A percentile compares a stretch with the other conserved stretches of the same genome.
These are phyloP conservation scores for Backusella tuberculispora DNA, from an alignment of 192 early-diverging fungal species.

Conservation along the genomic window DNA sequence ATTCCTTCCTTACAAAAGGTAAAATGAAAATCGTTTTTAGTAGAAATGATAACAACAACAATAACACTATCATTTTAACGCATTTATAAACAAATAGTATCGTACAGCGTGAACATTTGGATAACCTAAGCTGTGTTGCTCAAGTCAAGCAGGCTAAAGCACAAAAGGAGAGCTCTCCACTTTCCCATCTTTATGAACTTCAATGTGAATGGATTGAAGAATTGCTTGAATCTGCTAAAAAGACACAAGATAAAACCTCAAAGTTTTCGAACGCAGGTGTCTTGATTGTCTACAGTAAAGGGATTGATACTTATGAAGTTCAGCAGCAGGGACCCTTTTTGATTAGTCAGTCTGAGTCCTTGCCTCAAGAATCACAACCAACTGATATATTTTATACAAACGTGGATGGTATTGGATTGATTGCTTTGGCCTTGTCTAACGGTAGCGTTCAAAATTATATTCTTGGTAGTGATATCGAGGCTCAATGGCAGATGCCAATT, in stretches of 20 bases:
- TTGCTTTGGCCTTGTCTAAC: constrained; percentile 63
- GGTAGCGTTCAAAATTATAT: constrained; percentile 67
- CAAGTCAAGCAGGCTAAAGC: not conserved
- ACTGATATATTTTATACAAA: constrained; percentile 54
- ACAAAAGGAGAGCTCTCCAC: not conserved
- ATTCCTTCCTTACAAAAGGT: constrained; percentile 70
- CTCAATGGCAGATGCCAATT: constrained; percentile 41
- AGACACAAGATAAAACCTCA: constrained; percentile 23
- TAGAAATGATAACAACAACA: not conserved
- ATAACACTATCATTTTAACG: not conserved
- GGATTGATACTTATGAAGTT: not conserved
- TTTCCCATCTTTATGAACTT: constrained; percentile 35
- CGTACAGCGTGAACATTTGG: constrained; percentile 27
- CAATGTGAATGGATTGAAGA: constrained; percentile 52
- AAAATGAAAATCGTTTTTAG: constrained; percentile 2
- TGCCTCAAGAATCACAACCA: constrained; percentile 25
- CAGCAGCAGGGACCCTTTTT: constrained; percentile 59
- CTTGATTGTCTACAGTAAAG: constrained; percentile 10
- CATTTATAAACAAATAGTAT: constrained; percentile 36
- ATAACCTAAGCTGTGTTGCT: not conserved
- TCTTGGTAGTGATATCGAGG: constrained; percentile 50
- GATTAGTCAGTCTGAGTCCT: constrained; percentile 35
- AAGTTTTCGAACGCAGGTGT: constrained; percentile 26
- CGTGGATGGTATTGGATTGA: constrained; percentile 49
- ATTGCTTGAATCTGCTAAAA: constrained; percentile 38